A percentile compares a stretch with the other conserved stretches of the same genome.
Conservation (phyloP, 371 early-diverging fungal species). For the Mucor racemosus region DNA sequence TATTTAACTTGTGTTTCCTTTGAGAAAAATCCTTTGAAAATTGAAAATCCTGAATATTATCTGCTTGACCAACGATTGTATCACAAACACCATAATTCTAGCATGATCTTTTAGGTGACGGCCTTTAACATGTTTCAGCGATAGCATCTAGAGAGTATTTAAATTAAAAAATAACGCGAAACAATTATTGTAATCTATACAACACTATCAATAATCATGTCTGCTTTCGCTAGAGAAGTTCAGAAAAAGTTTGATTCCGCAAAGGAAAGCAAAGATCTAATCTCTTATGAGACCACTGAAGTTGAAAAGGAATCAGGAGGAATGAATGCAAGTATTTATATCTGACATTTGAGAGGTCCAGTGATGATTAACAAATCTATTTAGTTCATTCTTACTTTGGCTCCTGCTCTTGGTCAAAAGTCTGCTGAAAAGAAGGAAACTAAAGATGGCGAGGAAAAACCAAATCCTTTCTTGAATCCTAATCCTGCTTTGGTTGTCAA, state of each 20-base stretch:
- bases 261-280: slow-evolving; percentile 29
- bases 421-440: neutral
- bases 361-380: neutral
- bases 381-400: slow-evolving; percentile 27
- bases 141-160: neutral
- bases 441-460: slow-evolving; percentile 25
- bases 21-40: too few species aligned
- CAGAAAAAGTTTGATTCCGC: slow-evolving; percentile 38
- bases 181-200: neutral
- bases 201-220: slow-evolving; percentile 1
- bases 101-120: slow-evolving; percentile 6
- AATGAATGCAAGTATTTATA: slow-evolving; percentile 30
- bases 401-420: slow-evolving; percentile 29
- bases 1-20: too few species aligned
- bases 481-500: slow-evolving; percentile 62
- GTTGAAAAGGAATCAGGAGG: slow-evolving; percentile 23
- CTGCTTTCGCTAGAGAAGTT: slow-evolving; percentile 21
- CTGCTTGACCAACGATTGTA: too few species aligned
- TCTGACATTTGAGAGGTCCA: neutral
- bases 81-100: neutral
- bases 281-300: slow-evolving; percentile 33
- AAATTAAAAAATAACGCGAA: neutral
- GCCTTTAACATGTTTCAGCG: slow-evolving; percentile 9
- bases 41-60: too few species aligned
- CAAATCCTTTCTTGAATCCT: slow-evolving; percentile 75